Conservation (phyloP, 192 early-diverging fungal species). For the Rhizoclosmatium sp. region DNA sequence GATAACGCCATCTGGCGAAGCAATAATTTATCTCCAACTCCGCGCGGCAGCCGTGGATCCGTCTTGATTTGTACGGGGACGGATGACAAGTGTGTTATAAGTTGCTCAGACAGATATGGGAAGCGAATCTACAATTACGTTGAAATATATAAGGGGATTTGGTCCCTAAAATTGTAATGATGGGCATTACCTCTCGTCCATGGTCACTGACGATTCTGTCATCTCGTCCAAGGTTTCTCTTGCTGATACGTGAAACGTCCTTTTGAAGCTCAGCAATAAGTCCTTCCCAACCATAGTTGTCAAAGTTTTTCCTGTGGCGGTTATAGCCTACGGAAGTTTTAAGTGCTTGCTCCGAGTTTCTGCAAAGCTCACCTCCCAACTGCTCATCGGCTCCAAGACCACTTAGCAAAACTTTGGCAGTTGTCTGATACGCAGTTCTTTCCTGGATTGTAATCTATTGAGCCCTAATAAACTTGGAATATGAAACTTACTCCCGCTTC, state of each 20-base stretch:
- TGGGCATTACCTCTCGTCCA: slow-evolving; percentile 74
- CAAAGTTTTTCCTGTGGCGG: slow-evolving; percentile 80
- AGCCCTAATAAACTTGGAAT: background rate
- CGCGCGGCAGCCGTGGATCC: slow-evolving; percentile 80
- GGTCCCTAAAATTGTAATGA: background rate
- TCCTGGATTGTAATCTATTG: slow-evolving; percentile 15
- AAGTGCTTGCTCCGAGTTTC: background rate
- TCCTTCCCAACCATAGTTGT: slow-evolving; percentile 66
- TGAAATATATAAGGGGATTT: background rate
- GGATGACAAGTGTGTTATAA: slow-evolving; percentile 70
- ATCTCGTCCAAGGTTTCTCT: slow-evolving; percentile 91
- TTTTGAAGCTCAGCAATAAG: slow-evolving; percentile 80
- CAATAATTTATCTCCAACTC: slow-evolving; percentile 92
- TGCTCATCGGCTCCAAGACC: slow-evolving; percentile 96
- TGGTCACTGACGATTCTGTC: slow-evolving; percentile 91
- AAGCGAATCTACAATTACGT: slow-evolving; percentile 59
- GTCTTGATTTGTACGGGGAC: slow-evolving; percentile 82
- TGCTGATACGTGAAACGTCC: slow-evolving; percentile 85
- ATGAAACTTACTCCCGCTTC: slow-evolving; percentile 30
- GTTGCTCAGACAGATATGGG: slow-evolving; percentile 81
- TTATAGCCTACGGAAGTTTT: slow-evolving; percentile 77
- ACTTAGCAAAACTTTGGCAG: slow-evolving; percentile 80
- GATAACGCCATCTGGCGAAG: slow-evolving; percentile 72
- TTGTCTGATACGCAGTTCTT: slow-evolving; percentile 62
- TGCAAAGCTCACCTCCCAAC: slow-evolving; percentile 50